Base-by-base conservation (phyloP, 2,329 filamentous ascomycete species). In the Pseudodiploospora longispora region DNA sequence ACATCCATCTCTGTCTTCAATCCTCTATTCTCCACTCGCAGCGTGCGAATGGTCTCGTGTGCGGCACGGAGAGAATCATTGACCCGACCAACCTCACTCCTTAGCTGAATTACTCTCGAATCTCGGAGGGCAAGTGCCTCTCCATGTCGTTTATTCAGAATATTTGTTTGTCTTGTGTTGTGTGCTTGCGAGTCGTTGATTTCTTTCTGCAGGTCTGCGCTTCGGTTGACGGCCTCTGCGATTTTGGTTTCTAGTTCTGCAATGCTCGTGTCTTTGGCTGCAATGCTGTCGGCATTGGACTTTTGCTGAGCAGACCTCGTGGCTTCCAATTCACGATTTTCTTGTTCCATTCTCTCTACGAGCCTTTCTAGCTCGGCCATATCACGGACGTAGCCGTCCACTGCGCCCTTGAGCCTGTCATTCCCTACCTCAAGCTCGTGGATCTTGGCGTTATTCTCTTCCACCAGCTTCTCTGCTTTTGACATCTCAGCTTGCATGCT, bases 301-400 rank as follows among this genome's bases (percentile, higher is more conserved):
- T 67, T 64, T 1, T 62, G 45, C 9, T 66, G 60, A 0, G 64
- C 55, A n/a, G 57, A 54, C 10, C 65, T 58, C 6, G 55, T 55
- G 2, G 61, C 57, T 3, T 58, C 50, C 0, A 59, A 57, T 2
- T 60, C 57, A 1, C 58, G 55, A 4, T 61, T 57, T 2, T 65
- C 59, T 1, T 47, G 42, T 49, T 82, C 76, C 44, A 80, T 59
- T 4, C 61, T 56, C 47, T 68, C 61, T 19, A 79, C 72, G 1
- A 79, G 63, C 1, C 46, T 53, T 57, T 82, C 76, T 0, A 82
- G 66, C 55, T 76, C 72, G 0, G 59, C 54, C 0, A 81, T 66
- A 47, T 82, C 78, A 4, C 70, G 66, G 6, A 70, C 58, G 53
- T 82, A 82, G 2, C 67, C 66, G 19, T 71, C 70, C 0, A 76